Percentiles rank a stretch among this genome's conserved stretches.
These are phyloP conservation scores for Starmerella floricola DNA, from an alignment of 805 yeast genomes.

Conservation along the genomic window DNA sequence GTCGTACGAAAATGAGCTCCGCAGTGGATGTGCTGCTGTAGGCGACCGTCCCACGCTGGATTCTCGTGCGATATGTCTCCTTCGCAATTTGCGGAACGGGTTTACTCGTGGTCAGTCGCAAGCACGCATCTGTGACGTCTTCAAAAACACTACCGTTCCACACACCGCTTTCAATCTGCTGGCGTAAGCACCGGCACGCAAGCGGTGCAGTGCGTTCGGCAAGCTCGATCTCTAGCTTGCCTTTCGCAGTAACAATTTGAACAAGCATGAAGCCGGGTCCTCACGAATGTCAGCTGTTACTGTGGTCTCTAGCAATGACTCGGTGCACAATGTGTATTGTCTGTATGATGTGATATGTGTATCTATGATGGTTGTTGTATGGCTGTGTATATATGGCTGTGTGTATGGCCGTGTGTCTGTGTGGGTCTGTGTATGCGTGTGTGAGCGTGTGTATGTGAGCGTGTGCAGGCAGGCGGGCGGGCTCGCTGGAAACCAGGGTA, in stretches of 20 bases:
- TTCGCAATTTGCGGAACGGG: not conserved
- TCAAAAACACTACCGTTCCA: constrained; percentile 6
- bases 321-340: too few relatives aligned
- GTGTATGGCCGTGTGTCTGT: too few relatives aligned
- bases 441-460: too few relatives aligned
- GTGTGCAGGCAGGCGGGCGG: too few relatives aligned
- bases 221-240: constrained; percentile 7
- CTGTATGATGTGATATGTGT: too few relatives aligned
- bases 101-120: not conserved
- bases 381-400: too few relatives aligned
- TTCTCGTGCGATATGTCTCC: not conserved
- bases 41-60: constrained; percentile 2
- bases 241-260: not conserved
- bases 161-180: constrained; percentile 5
- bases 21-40: constrained; percentile 1
- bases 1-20: constrained; percentile 1
- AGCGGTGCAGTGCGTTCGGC: constrained; percentile 8
- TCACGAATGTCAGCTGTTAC: too few relatives aligned
- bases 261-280: constrained; percentile 1
- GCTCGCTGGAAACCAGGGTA: not conserved
- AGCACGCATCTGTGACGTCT: not conserved
- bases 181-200: constrained; percentile 8
- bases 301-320: too few relatives aligned
- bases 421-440: too few relatives aligned
- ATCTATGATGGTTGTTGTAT: too few relatives aligned